These are phyloP conservation scores for Populus tomentosa DNA, from an alignment of 441 rosid species.

Conservation along the genomic window DNA sequence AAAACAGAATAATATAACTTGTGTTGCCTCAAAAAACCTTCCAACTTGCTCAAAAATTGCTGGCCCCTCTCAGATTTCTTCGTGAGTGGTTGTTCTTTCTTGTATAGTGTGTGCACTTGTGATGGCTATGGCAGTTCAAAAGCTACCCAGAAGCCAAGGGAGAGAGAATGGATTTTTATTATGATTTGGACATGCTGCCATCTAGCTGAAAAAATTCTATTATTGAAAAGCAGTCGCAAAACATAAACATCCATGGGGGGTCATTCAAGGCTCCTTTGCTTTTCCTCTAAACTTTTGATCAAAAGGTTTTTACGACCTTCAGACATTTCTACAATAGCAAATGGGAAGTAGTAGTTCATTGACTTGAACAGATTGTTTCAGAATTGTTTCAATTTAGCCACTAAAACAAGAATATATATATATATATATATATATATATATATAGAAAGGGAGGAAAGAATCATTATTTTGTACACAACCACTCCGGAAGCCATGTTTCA, in stretches of 20 bases:
- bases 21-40: not conserved
- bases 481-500: not conserved
- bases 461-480: conserved; percentile 17
- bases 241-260: no score
- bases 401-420: not conserved
- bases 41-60: not conserved
- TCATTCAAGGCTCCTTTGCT: no score
- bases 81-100: not conserved
- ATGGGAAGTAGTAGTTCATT: not conserved
- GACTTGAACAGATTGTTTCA: not conserved
- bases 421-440: not conserved
- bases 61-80: not conserved
- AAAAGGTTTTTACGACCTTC: no score
- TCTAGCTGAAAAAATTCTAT: no score
- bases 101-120: not conserved
- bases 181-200: not conserved
- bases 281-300: not conserved
- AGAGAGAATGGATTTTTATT: not conserved
- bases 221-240: no score
- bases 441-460: conserved; percentile 19
- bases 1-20: not conserved
- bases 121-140: not conserved
- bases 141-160: not conserved
- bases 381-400: not conserved
- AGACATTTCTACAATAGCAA: not conserved